Base-by-base conservation (phyloP, 2,329 filamentous ascomycete genomes). In the Cytospora schulzeri region DNA sequence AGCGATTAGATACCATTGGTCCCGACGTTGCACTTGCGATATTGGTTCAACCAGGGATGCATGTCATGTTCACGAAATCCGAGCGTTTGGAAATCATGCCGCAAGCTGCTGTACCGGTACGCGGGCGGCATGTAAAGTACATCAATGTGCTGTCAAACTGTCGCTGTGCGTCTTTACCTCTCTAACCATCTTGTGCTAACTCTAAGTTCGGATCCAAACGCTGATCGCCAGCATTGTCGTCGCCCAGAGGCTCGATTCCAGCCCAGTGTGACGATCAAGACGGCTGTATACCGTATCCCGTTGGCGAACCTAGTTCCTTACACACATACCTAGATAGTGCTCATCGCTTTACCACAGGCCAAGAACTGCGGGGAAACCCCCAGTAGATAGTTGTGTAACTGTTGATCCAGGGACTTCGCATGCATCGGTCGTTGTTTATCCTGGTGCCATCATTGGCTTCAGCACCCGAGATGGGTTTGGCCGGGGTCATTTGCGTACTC, bases 191-290 rank as follows among this genome's bases (percentile, higher is more conserved):
- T 24, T 48, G n/a, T 48, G 51, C 35, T 55, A 28, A 22, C 55
- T 52, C 9, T 56, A 35, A 55, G 35, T 33, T 50, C n/a, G 17
- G 48, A 17, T 2, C 26, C 35, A 19, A 52, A 35, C 17, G 54
- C 31, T 61, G 51, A 3, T 55, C 59, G 9, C 35, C n/a, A 41
- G 51, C 35, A 35, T 28, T 29, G 1, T 55, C 51, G n/a, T 61
- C 51, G 5, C 19, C 51, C 14, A 61, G 51, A n/a, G 51, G 59
- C 59, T 48, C 28, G 41, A 50, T 48, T 33, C 8, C 61, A 58
- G 51, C 41, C 52, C 15, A 57, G 24, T 24, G 45, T 62, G 29
- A 57, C 53, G 11, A 24, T 38, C 29, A 35, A 19, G 28, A 54
- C 50, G 19, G 58, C 50, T 19, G 33, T 14, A 15, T 50, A 24